Conservation (phyloP, 2,329 filamentous ascomycete species). For the Boeremia lycopersici region DNA sequence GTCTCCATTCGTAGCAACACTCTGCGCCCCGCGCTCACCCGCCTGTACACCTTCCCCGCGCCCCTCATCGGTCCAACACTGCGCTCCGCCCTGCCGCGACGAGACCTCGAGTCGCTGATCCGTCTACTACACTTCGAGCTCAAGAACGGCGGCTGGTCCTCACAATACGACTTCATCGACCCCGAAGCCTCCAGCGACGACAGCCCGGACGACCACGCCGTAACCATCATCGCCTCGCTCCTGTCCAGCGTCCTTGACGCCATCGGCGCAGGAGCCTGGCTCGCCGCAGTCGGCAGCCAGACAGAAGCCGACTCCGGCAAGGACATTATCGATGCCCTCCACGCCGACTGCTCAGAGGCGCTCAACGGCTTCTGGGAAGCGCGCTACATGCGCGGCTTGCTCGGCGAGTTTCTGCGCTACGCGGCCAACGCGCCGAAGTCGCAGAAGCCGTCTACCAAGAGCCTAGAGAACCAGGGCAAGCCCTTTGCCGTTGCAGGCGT, state of each 20-base stretch:
- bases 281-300: constrained; percentile 57
- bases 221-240: constrained; percentile 73
- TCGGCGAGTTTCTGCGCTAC: constrained; percentile 71
- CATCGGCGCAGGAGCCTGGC: constrained; percentile 75
- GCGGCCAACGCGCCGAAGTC: constrained; percentile 36
- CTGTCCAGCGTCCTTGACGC: constrained; percentile 77
- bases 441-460: constrained; percentile 39
- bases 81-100: constrained; percentile 66
- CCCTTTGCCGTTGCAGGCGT: constrained; percentile 52
- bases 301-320: constrained; percentile 61
- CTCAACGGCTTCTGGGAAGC: constrained; percentile 75
- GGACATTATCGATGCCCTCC: constrained; percentile 69
- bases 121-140: constrained; percentile 75
- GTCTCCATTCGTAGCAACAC: constrained; percentile 67
- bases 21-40: constrained; percentile 70
- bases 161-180: constrained; percentile 68
- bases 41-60: constrained; percentile 70
- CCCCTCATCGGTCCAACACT: constrained; percentile 66
- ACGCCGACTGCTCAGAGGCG: constrained; percentile 71
- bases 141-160: constrained; percentile 76
- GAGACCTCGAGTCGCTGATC: constrained; percentile 74
- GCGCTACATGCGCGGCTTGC: constrained; percentile 66
- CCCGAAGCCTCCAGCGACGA: constrained; percentile 49
- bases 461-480: constrained; percentile 54
- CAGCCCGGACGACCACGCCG: constrained; percentile 68